Evolutionary conservation across 2,329 filamentous ascomycete species (phyloP), one percentile per base, ranked within the genome.

Genomic region (Teratosphaeria epicoccoides): DNA sequence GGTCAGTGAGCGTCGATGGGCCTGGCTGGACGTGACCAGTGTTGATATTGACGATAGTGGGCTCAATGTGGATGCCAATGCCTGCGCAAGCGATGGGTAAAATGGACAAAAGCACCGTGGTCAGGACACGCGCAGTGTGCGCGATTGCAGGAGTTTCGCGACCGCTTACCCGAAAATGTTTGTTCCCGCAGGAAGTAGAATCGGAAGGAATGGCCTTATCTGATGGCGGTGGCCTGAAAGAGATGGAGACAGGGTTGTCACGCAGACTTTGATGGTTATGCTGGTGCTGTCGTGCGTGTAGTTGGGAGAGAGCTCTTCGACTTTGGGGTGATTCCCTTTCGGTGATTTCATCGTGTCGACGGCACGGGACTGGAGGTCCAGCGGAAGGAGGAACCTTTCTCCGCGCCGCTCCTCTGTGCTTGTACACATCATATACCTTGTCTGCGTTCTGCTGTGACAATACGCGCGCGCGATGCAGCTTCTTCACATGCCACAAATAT

Each of bases 1-100:
- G 29, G 49, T 46, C 43, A 51, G 50, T 47, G 46, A 45, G 50
- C 26, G 44, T 49, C 24, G 29, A 24, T 40, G 47, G 23, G 29
- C 47, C 11, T 12, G 29, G 20, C 17, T 12, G 37, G n/a, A 17
- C 17, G 33, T 20, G 33, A 40, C 33, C 33, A n/a, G n/a, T n/a
- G 33, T 7, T 4, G 6, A 20, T 40, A 17, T 17, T 40, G 33
- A 40, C 33, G 33, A 17, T 40, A 17, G 7, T 20, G 33, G 26
- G 33, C 33, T 40, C 33, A 40, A 17, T 3, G 9, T 46, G 24
- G 6, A 20, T 25, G 20, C 28, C 12, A 6, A 20, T 12, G 14
- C 3, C n/a, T 46, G 44, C 20, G 46, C 6, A 33, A 33, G 26
- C 12, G 46, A 47, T 28, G 17, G 46, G 22, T 20, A 11, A 14